Percentiles rank a stretch among this genome's conserved stretches.
Evolutionary conservation across 345 rosid genomes (phyloP).

Genomic region (Fremontodendron californicum): DNA sequence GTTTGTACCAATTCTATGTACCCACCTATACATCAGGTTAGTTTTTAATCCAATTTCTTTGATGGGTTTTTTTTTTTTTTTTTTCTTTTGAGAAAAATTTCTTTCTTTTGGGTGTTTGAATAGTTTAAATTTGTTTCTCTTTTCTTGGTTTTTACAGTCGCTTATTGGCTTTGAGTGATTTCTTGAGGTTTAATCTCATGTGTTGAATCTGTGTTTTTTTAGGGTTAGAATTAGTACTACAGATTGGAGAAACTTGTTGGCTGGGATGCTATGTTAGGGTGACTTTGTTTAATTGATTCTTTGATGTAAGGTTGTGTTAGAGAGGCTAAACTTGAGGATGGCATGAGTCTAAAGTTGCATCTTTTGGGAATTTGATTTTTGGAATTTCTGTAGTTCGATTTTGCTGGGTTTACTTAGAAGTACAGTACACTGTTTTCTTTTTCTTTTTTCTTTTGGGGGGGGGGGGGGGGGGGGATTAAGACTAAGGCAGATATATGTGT

Average conservation of each 20-base stretch:
- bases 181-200: not conserved
- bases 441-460: no score
- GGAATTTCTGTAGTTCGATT: not conserved
- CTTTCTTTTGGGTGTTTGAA: not conserved
- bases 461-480: not conserved
- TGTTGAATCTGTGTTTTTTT: constrained; percentile 1
- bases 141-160: not conserved
- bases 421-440: not conserved
- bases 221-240: not conserved
- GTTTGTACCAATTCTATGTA: constrained; percentile 79
- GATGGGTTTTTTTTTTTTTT: constrained; percentile 8
- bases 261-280: not conserved
- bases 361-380: not conserved
- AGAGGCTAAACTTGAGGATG: not conserved
- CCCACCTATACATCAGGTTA: constrained; percentile 96
- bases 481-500: not conserved
- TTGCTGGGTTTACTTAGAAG: not conserved
- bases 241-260: not conserved
- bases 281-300: not conserved
- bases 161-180: not conserved
- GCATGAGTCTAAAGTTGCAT: not conserved
- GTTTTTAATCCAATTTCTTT: not conserved
- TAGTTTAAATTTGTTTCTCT: not conserved
- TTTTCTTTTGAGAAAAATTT: not conserved
- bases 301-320: not conserved